phyloP scores from a whole-genome alignment of 2,329 filamentous ascomycete genomes.

The Alternaria sp. region DNA sequence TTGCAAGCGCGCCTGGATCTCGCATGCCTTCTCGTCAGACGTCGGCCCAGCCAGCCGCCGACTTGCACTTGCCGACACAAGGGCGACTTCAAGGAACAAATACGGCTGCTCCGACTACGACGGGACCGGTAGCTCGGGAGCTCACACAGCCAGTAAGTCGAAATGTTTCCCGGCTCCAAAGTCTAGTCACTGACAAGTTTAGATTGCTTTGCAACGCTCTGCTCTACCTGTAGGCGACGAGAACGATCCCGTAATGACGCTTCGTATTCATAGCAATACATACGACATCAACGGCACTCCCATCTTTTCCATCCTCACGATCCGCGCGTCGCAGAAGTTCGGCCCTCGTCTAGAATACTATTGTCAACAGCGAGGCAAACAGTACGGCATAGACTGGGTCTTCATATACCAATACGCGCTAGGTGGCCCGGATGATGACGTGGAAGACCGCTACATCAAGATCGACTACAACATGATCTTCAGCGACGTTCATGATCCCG shows the following conservation, averaged over 20 bases:
- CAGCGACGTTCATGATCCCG: conserved; percentile 4
- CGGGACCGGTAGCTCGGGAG: background rate
- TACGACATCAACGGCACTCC: conserved; percentile 9
- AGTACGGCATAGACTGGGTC: conserved; percentile 14
- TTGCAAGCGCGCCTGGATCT: conserved; percentile 6
- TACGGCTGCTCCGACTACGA: background rate
- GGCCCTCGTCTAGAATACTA: conserved; percentile 21
- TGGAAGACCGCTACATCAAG: conserved; percentile 1
- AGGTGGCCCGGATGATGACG: background rate
- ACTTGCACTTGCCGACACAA: background rate
- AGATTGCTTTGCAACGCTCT: conserved; percentile 1
- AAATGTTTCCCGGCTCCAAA: background rate
- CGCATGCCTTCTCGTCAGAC: conserved; percentile 6
- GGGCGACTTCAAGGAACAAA: background rate
- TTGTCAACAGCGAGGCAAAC: conserved; percentile 18
- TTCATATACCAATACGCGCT: conserved; percentile 18
- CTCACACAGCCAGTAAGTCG: background rate
- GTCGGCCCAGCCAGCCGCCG: background rate
- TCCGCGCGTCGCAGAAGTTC: conserved; percentile 10
- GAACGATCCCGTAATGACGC: background rate
- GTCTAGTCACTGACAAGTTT: background rate
- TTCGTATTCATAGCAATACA: conserved; percentile 21
- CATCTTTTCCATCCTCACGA: conserved; percentile 22
- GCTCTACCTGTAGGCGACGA: background rate
- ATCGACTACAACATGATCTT: conserved; percentile 22